These are phyloP conservation scores for Tephrocybe sp. DNA, from an alignment of 768 basidiomycete genomes.

Conservation along the genomic window DNA sequence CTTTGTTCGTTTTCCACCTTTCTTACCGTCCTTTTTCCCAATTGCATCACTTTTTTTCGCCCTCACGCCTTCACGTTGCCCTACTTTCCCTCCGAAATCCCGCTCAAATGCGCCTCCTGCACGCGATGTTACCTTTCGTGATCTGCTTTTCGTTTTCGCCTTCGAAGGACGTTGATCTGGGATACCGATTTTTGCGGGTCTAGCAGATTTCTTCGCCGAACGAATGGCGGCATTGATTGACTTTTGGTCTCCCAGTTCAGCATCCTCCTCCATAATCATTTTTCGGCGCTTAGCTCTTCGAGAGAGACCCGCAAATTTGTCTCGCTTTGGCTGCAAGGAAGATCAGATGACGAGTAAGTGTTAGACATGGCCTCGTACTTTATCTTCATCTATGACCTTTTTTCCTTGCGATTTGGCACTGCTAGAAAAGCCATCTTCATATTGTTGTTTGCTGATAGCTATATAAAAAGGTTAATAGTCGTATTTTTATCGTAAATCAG, in stretches of 20 bases:
- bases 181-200: slow-evolving; percentile 74
- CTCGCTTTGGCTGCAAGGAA: slow-evolving; percentile 62
- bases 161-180: slow-evolving; percentile 33
- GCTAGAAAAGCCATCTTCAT: slow-evolving; percentile 55
- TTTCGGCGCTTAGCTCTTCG: slow-evolving; percentile 87
- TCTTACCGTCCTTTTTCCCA: slow-evolving; percentile 58
- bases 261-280: slow-evolving; percentile 80
- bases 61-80: slow-evolving; percentile 55
- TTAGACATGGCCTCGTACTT: slow-evolving; percentile 31
- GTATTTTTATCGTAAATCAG: slow-evolving; percentile 2
- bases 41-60: slow-evolving; percentile 63
- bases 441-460: slow-evolving; percentile 78
- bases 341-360: slow-evolving; percentile 2
- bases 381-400: slow-evolving; percentile 34
- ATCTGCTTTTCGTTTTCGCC: slow-evolving; percentile 34
- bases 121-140: slow-evolving; percentile 32
- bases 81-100: slow-evolving; percentile 52
- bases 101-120: slow-evolving; percentile 51
- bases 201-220: slow-evolving; percentile 77
- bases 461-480: slow-evolving; percentile 5
- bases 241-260: slow-evolving; percentile 53
- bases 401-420: slow-evolving; percentile 39
- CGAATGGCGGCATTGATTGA: slow-evolving; percentile 77
- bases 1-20: slow-evolving; percentile 38
- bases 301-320: slow-evolving; percentile 82